A percentile compares a stretch with the other conserved stretches of the same genome.
These are phyloP conservation scores for Salvia rosmarinus DNA, from an alignment of 257 asterid species.

Conservation along the genomic window DNA sequence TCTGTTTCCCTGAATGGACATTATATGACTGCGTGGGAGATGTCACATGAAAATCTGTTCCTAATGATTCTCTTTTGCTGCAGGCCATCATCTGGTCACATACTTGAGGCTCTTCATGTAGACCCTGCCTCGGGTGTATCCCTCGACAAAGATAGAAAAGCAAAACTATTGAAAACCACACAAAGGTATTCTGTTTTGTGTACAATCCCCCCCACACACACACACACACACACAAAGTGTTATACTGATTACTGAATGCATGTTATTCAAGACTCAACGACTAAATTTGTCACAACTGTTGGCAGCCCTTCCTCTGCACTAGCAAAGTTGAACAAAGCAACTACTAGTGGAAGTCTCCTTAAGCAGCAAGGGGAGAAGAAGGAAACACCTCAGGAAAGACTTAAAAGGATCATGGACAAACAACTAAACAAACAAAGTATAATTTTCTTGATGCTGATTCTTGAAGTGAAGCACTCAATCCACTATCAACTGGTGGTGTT, in stretches of 20 bases:
- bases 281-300: slow-evolving; percentile 9
- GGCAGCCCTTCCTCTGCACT: slow-evolving; percentile 87
- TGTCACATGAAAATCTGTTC: slow-evolving; percentile 36
- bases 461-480: slow-evolving; percentile 46
- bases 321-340: slow-evolving; percentile 77
- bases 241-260: background rate
- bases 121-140: slow-evolving; percentile 98
- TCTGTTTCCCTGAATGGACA: slow-evolving; percentile 50
- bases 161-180: slow-evolving; percentile 69
- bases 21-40: slow-evolving; percentile 51
- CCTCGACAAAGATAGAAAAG: slow-evolving; percentile 69
- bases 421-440: slow-evolving; percentile 98
- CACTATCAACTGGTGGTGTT: slow-evolving; percentile 37
- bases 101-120: slow-evolving; percentile 96
- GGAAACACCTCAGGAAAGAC: slow-evolving; percentile 99
- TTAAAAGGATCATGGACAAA: slow-evolving; percentile 93
- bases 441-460: slow-evolving; percentile 46
- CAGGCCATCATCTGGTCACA: slow-evolving; percentile 92
- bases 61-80: slow-evolving; percentile 64
- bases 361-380: slow-evolving; percentile 93
- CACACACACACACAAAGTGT: background rate
- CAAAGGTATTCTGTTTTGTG: slow-evolving; percentile 44
- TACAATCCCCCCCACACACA: background rate
- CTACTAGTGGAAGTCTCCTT: slow-evolving; percentile 61
- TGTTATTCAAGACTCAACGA: slow-evolving; percentile 16